Base-by-base conservation (phyloP, 306 rosid genomes). In the Carpinus fangiana region DNA sequence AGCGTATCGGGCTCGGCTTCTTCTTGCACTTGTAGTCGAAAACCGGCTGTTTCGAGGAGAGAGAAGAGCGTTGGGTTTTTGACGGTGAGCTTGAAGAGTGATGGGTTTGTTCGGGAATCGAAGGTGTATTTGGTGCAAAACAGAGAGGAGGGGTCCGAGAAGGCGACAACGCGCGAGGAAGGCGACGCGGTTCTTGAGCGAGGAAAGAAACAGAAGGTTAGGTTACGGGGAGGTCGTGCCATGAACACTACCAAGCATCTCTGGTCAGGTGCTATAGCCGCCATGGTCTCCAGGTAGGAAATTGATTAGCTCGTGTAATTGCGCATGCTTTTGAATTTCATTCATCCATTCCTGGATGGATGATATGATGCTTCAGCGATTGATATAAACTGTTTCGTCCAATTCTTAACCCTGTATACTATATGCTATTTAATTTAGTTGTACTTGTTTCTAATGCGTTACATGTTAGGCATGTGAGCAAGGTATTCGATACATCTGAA, bases 261-360 rank as follows among this genome's bases (percentile, higher is more conserved):
- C 12, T 95, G 98, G 99, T 81, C 99, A 60, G 99, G 98, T 83
- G 98, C 97, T 43, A 78, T 91, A 10, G 97, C 98, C n/a, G 98
- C 99, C 77, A 93, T 95, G 99, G 99, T 95, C 84, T 93, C 99
- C 70, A 93, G 98, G 99, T 94, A 68, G 76, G 59, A 4, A 23
- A 12, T 11, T 23, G 17, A 59, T 59, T 23, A 59, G 31, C 23
- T 59, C 21, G 6, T 59, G 31, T 23, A 23, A 55, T 23, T 23
- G 34, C 5, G 4, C 34, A 8, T 21, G 23, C 34, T 12, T 23
- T 20, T 59, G 14, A 23, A 20, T 23, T 59, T 5, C 10, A 21
- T 2, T 59, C 36, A 23, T 9, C 7, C 36, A 59, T 23, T 23
- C 65, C 65, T 21, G 65, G 36, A 3, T 59, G 36, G 65, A 21